A percentile compares a stretch with the other conserved stretches of the same genome.
phyloP scores from a whole-genome alignment of 2,329 filamentous ascomycete genomes.

The Sodiomyces alkalinus region DNA sequence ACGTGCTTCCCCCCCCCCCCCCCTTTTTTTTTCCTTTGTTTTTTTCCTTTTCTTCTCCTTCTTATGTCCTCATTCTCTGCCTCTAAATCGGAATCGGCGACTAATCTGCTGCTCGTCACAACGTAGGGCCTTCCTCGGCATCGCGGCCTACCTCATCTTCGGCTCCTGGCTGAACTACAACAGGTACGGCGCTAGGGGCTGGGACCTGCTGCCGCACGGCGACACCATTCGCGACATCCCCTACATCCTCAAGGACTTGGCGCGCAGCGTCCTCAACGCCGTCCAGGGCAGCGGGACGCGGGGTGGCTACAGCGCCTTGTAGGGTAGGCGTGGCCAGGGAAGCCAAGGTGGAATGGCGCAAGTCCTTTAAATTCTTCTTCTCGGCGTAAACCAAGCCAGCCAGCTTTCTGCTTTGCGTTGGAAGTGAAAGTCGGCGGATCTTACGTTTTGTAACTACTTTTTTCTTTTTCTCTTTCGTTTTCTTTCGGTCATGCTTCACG shows the following conservation, averaged over 20 bases:
- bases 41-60: conserved; percentile 1
- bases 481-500: too few relatives aligned
- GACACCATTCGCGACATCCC: conserved; percentile 87
- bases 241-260: conserved; percentile 83
- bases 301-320: conserved; percentile 91
- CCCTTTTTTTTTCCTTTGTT: not conserved
- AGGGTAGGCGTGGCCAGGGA: too few relatives aligned
- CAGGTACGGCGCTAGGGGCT: conserved; percentile 84
- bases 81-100: too few relatives aligned
- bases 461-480: too few relatives aligned
- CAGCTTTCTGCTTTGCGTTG: too few relatives aligned
- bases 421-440: too few relatives aligned
- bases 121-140: conserved; percentile 63
- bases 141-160: conserved; percentile 87
- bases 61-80: not conserved
- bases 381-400: too few relatives aligned
- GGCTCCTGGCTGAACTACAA: conserved; percentile 99
- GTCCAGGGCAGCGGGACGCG: conserved; percentile 71
- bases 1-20: conserved; percentile 24
- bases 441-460: too few relatives aligned
- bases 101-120: not conserved
- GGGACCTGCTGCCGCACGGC: conserved; percentile 86
- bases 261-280: conserved; percentile 63
- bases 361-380: too few relatives aligned
- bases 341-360: too few relatives aligned